Conservation (phyloP, 2,329 filamentous ascomycete genomes). For the Lachnum nothofagi region DNA sequence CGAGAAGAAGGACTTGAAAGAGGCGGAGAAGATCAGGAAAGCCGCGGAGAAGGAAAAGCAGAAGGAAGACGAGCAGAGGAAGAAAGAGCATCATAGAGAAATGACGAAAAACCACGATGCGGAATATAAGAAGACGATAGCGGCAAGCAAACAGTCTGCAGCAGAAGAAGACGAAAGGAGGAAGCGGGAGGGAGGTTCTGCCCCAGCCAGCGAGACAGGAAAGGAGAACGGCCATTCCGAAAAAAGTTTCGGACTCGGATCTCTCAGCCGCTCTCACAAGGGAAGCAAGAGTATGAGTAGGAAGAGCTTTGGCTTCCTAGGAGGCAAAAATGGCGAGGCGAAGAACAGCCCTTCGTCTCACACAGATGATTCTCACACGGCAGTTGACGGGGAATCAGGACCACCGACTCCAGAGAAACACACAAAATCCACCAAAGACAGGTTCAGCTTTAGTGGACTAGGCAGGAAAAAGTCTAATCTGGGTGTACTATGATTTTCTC, state of each 20-base stretch:
- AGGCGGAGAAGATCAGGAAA: slow-evolving; percentile 41
- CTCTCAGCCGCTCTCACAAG: slow-evolving; percentile 52
- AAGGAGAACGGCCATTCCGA: slow-evolving; percentile 24
- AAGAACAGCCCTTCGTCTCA: slow-evolving; percentile 8
- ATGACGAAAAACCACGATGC: slow-evolving; percentile 44
- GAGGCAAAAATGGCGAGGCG: slow-evolving; percentile 42
- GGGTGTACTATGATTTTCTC: slow-evolving; percentile 17
- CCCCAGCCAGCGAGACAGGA: slow-evolving; percentile 9
- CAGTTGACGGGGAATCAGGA: slow-evolving; percentile 25
- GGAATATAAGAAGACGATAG: slow-evolving; percentile 55
- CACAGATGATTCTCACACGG: slow-evolving; percentile 19
- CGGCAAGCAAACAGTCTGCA: slow-evolving; percentile 49
- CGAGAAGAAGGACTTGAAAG: slow-evolving; percentile 64
- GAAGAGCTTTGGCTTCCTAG: slow-evolving; percentile 66
- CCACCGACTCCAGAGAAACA: slow-evolving; percentile 38
- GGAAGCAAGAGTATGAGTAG: slow-evolving; percentile 73
- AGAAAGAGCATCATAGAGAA: slow-evolving; percentile 35
- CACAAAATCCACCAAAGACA: slow-evolving; percentile 50
- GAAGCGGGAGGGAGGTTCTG: slow-evolving; percentile 45
- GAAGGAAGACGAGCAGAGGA: slow-evolving; percentile 43
- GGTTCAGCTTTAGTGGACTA: slow-evolving; percentile 58
- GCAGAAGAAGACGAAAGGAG: slow-evolving; percentile 53
- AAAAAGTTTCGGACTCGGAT: slow-evolving; percentile 37
- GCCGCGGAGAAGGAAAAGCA: slow-evolving; percentile 33
- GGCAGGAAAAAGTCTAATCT: slow-evolving; percentile 67